Conservation (phyloP, 148 eudicot genomes). For the Nepenthes mirabilis region DNA sequence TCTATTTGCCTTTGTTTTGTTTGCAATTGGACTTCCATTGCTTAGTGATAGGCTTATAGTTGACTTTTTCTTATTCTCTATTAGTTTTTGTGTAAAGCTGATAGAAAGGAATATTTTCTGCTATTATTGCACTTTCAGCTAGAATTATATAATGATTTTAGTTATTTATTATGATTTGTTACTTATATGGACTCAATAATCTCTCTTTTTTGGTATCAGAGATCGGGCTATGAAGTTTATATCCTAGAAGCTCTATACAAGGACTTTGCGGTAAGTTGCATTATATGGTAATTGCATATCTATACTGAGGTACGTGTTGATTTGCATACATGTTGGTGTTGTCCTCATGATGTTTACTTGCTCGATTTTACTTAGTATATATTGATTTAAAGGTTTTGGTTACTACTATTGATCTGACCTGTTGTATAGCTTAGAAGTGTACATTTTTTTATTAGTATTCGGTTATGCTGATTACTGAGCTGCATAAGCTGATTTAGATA, state of each 20-base stretch:
- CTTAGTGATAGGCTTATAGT: conserved; percentile 3
- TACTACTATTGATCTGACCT: too few species aligned
- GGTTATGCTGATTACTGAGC: neutral
- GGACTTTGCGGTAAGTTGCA: conserved; percentile 77
- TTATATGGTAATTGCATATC: neutral
- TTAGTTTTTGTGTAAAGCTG: too few species aligned
- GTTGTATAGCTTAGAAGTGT: too few species aligned
- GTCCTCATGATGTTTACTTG: too few species aligned
- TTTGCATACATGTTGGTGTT: too few species aligned
- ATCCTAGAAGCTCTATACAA: conserved; percentile 82
- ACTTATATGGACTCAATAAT: neutral
- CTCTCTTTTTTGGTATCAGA: conserved; percentile 35
- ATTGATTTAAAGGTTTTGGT: too few species aligned
- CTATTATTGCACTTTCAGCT: too few species aligned
- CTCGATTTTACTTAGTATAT: too few species aligned
- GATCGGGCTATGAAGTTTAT: conserved; percentile 94
- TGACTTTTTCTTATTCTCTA: neutral
- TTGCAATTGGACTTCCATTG: conserved; percentile 5
- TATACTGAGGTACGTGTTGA: neutral
- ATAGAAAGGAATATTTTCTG: neutral
- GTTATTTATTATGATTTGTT: conserved; percentile 4
- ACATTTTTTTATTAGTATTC: too few species aligned
- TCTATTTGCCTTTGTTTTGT: conserved; percentile 4
- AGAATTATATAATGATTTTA: too few species aligned
- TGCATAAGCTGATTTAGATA: too few species aligned